Conservation (phyloP, 768 basidiomycete genomes). For the Serendipita sp. region DNA sequence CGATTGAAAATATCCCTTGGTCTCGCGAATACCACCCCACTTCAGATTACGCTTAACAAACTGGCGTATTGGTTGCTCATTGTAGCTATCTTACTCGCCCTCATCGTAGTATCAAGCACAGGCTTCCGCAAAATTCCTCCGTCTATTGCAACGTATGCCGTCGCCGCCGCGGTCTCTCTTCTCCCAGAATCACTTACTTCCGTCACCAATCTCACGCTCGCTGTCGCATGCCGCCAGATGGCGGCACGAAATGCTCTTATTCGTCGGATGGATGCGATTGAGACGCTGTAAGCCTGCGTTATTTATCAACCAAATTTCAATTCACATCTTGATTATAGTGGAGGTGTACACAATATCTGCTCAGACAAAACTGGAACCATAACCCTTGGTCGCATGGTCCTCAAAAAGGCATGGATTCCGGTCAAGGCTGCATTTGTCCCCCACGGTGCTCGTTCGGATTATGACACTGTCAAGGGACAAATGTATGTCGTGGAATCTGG, state of each 20-base stretch:
- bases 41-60: constrained; percentile 22
- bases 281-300: constrained; percentile 24
- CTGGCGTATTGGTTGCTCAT: constrained; percentile 21
- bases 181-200: constrained; percentile 24
- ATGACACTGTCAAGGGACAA: neutral
- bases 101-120: constrained; percentile 14
- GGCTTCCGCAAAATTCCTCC: constrained; percentile 18
- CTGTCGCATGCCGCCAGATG: constrained; percentile 39
- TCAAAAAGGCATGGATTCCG: constrained; percentile 19
- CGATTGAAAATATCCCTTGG: constrained; percentile 17
- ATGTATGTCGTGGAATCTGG: constrained; percentile 1
- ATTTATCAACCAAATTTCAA: neutral
- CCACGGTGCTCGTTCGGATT: neutral
- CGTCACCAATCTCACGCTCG: constrained; percentile 41
- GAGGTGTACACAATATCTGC: constrained; percentile 37
- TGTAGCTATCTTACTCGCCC: constrained; percentile 18
- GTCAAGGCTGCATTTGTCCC: neutral
- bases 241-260: constrained; percentile 44
- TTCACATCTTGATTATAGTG: constrained; percentile 12
- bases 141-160: constrained; percentile 14
- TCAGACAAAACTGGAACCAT: constrained; percentile 53
- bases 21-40: constrained; percentile 14
- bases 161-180: constrained; percentile 21
- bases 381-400: constrained; percentile 24
- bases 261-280: constrained; percentile 44